These are phyloP conservation scores for Umbellularia californica DNA, from an alignment of 164 flowering plant genomes.

Conservation along the genomic window DNA sequence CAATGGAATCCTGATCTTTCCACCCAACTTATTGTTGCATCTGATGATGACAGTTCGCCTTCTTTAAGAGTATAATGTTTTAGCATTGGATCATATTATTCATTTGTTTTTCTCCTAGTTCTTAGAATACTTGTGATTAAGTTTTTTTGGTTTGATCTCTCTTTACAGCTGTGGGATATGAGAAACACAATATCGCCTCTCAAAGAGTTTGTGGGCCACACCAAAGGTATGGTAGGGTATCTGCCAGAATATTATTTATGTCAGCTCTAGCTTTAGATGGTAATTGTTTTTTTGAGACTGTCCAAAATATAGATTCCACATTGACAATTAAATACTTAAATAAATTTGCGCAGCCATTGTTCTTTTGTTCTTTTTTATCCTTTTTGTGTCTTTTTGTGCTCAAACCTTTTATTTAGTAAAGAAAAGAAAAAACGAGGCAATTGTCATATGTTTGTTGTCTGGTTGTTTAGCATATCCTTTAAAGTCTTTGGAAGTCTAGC, in stretches of 20 bases:
- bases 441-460: too few relatives aligned
- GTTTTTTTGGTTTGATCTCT: background rate
- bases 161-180: slow-evolving; percentile 92
- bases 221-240: slow-evolving; percentile 52
- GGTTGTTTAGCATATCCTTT: too few relatives aligned
- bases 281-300: too few relatives aligned
- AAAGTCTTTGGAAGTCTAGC: too few relatives aligned
- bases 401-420: too few relatives aligned
- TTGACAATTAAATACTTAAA: too few relatives aligned
- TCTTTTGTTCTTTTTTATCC: too few relatives aligned
- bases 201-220: slow-evolving; percentile 88
- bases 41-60: slow-evolving; percentile 94
- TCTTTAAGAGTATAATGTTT: slow-evolving; percentile 51
- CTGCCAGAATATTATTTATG: background rate
- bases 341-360: too few relatives aligned
- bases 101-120: background rate
- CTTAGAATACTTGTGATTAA: background rate
- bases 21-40: slow-evolving; percentile 92
- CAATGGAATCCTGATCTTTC: slow-evolving; percentile 98
- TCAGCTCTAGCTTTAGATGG: too few relatives aligned
- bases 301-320: too few relatives aligned
- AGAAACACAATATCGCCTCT: slow-evolving; percentile 75
- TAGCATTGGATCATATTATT: background rate
- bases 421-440: too few relatives aligned
- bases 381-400: too few relatives aligned